Evolutionary conservation across 129 eudicot species (phyloP).

Genomic region (Arctium lappa): DNA sequence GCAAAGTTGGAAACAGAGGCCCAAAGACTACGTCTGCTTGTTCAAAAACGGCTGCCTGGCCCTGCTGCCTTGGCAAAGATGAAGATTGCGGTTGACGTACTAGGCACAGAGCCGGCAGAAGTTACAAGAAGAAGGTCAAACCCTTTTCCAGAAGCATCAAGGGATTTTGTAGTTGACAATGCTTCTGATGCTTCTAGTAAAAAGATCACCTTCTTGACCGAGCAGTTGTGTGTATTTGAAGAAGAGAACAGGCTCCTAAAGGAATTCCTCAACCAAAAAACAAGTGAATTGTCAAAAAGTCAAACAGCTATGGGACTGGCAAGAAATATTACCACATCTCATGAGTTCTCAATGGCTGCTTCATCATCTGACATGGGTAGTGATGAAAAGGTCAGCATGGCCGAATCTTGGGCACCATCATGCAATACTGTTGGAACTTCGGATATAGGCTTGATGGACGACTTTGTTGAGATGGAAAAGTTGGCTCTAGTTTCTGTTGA

Average conservation of each 20-base stretch:
- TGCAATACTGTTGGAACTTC: slow-evolving; percentile 47
- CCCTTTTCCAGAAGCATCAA: slow-evolving; percentile 37
- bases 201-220: slow-evolving; percentile 46
- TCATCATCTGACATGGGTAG: slow-evolving; percentile 66
- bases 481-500: slow-evolving; percentile 58
- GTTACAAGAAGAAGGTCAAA: slow-evolving; percentile 51
- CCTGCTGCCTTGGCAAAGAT: slow-evolving; percentile 77
- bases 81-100: slow-evolving; percentile 56
- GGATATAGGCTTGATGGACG: slow-evolving; percentile 81
- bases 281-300: slow-evolving; percentile 38
- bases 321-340: background rate
- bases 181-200: slow-evolving; percentile 48
- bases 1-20: slow-evolving; percentile 77
- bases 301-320: slow-evolving; percentile 10
- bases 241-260: slow-evolving; percentile 70
- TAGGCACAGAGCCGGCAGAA: slow-evolving; percentile 35
- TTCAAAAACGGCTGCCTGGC: slow-evolving; percentile 75
- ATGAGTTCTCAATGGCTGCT: slow-evolving; percentile 27
- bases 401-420: slow-evolving; percentile 59
- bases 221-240: slow-evolving; percentile 51
- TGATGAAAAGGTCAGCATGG: slow-evolving; percentile 68
- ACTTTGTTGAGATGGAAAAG: slow-evolving; percentile 91
- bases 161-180: slow-evolving; percentile 41
- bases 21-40: slow-evolving; percentile 73
- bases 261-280: slow-evolving; percentile 52